Evolutionary conservation across 1,284 basidiomycete genomes (phyloP).

Genomic region (Puccinia horiana): DNA sequence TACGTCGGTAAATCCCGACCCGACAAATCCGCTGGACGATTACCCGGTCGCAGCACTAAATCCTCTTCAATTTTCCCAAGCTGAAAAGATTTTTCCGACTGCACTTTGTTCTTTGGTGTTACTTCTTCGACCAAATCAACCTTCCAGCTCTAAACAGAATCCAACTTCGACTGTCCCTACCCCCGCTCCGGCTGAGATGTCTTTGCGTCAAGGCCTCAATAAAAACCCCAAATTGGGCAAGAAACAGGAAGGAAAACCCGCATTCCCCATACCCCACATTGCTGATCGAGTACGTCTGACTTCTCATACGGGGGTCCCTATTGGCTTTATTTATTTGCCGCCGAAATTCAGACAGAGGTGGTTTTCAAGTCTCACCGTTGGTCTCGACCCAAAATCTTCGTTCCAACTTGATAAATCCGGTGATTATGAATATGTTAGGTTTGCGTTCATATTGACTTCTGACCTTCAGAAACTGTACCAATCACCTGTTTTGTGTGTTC

Average conservation of each 20-base stretch:
- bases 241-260: not conserved
- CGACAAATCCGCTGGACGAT: not conserved
- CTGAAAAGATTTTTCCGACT: constrained; percentile 26
- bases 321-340: constrained; percentile 35
- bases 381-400: not conserved
- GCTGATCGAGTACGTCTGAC: constrained; percentile 19
- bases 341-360: constrained; percentile 11
- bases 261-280: constrained; percentile 23
- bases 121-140: constrained; percentile 33
- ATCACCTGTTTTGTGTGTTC: not conserved
- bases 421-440: constrained; percentile 44
- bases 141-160: not conserved
- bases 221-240: constrained; percentile 20
- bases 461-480: not conserved
- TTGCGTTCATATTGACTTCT: not conserved
- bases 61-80: constrained; percentile 29
- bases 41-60: constrained; percentile 11
- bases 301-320: constrained; percentile 10
- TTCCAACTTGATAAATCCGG: constrained; percentile 19
- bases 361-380: constrained; percentile 23
- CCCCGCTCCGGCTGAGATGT: constrained; percentile 1
- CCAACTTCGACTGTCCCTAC: not conserved
- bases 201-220: not conserved
- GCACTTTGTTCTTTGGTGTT: constrained; percentile 35
- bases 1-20: not conserved